Evolutionary conservation across 352 stramenopile species (phyloP).

Genomic region (Phytophthora pinifolia): DNA sequence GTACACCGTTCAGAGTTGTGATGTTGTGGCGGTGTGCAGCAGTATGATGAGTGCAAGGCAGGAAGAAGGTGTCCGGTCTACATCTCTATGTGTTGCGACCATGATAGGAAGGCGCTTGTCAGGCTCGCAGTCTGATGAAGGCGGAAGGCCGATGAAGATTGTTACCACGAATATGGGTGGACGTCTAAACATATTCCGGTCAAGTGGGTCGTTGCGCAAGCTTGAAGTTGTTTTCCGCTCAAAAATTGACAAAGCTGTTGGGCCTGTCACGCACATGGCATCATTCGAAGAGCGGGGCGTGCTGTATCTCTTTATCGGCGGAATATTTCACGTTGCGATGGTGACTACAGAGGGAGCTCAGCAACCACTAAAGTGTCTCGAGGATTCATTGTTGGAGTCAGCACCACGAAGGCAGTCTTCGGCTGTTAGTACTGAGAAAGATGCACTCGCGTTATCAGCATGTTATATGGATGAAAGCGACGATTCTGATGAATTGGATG

Average conservation of each 20-base stretch:
- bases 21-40: constrained; percentile 46
- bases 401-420: constrained; percentile 1
- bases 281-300: constrained; percentile 39
- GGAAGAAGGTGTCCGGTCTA: constrained; percentile 14
- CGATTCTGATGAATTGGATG: constrained; percentile 22
- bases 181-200: constrained; percentile 37
- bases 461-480: constrained; percentile 38
- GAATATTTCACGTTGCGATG: constrained; percentile 38
- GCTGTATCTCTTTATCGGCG: constrained; percentile 38
- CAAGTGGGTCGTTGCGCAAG: constrained; percentile 37
- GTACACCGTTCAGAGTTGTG: constrained; percentile 61
- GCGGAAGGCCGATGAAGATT: constrained; percentile 29
- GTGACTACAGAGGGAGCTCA: constrained; percentile 3
- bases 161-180: constrained; percentile 42
- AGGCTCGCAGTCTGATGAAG: constrained; percentile 4
- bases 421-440: neutral
- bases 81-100: constrained; percentile 39
- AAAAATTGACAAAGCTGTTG: constrained; percentile 27
- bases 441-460: constrained; percentile 14
- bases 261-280: constrained; percentile 34
- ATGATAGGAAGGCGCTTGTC: constrained; percentile 14
- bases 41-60: constrained; percentile 49
- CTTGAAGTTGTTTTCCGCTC: constrained; percentile 34
- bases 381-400: constrained; percentile 4
- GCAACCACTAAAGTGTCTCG: neutral